A percentile compares a stretch with the other conserved stretches of the same genome.
Evolutionary conservation across 345 rosid species (phyloP).

Genomic region (Melastoma malabathricum): DNA sequence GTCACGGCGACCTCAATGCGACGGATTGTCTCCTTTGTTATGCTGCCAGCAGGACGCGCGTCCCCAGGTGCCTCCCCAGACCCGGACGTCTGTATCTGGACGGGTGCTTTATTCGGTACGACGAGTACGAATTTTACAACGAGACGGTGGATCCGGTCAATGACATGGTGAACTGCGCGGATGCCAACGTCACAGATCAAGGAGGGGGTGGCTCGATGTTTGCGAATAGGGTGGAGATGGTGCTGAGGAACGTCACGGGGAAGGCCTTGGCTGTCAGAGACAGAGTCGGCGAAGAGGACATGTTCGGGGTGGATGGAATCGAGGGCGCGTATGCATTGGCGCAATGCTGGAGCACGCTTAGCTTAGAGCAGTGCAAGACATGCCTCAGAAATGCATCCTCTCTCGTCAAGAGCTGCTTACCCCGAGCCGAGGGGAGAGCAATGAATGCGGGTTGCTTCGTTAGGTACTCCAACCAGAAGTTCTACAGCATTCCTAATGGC

Average conservation of each 20-base stretch:
- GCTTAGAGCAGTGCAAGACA: constrained; percentile 8
- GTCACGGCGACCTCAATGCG: constrained; percentile 45
- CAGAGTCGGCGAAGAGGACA: constrained; percentile 3
- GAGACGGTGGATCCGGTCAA: constrained; percentile 21
- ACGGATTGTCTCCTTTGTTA: constrained; percentile 55
- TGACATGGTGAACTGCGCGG: constrained; percentile 23
- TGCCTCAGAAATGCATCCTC: constrained; percentile 14
- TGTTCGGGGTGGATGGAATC: constrained; percentile 9
- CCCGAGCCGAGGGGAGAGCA: constrained; percentile 16
- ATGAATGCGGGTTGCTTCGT: constrained; percentile 22
- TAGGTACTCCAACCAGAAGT: constrained; percentile 13
- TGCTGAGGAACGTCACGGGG: constrained; percentile 6
- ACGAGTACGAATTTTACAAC: constrained; percentile 30
- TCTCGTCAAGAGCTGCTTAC: constrained; percentile 9
- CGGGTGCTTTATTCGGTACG: constrained; percentile 57
- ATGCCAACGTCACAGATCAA: background rate
- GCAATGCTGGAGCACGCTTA: constrained; percentile 22
- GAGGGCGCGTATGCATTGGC: constrained; percentile 16
- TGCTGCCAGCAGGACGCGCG: constrained; percentile 33
- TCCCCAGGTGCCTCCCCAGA: constrained; percentile 46
- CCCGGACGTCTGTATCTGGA: constrained; percentile 40
- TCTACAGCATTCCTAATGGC: constrained; percentile 1
- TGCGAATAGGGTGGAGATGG: constrained; percentile 4
- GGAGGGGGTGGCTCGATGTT: constrained; percentile 1
- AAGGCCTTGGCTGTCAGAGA: no score